Evolutionary conservation across 2,329 filamentous ascomycete species (phyloP), one percentile per base, ranked within the genome.

Genomic region (Apiospora koreana): DNA sequence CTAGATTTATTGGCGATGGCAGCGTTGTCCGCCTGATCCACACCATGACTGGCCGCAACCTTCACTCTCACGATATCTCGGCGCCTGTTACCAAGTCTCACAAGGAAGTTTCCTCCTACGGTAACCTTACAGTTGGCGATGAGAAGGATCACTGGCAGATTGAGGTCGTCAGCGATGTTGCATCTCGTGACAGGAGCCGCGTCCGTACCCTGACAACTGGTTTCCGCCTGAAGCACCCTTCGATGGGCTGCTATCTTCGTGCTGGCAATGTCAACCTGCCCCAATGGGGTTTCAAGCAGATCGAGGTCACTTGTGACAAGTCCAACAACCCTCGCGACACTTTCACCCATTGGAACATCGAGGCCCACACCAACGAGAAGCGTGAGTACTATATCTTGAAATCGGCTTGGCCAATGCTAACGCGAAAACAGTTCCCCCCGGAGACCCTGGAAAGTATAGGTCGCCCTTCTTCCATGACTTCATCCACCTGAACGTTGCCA

Each of bases 251-350:
- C 83, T 99, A 99, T 80, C 89, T 99, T 67, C 92, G 95, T 74
- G 97, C 96, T 71, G 95, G 95, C 76, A 99, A 97, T 77, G 93
- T 94, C 77, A 99, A 98, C 83, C 87, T 99, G 73, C 96, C 96
- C 68, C 96, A 98, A 80, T 99, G 96, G 96, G 96, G 96, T 80
- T 99, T 99, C 88, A 98, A 98, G 86, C 96, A 99, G 84, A 98
- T 99, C 74, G 96, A 99, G 84, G 95, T 96, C 45, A 97, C 94
- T 35, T 99, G 96, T 83, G 91, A 92, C 75, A 98, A 97, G 86
- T 89, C 92, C 76, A 97, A 98, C 85, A 96, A 95, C 77, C 94
- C 95, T 8, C 89, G 91, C 69, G 96, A 99, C 81, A 89, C 94
- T 50, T 98, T 97, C 82, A 99, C 96, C 10, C 96, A 98, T 85